Base-by-base conservation (phyloP, 352 stramenopile genomes). In the Peronospora belbahrii region DNA sequence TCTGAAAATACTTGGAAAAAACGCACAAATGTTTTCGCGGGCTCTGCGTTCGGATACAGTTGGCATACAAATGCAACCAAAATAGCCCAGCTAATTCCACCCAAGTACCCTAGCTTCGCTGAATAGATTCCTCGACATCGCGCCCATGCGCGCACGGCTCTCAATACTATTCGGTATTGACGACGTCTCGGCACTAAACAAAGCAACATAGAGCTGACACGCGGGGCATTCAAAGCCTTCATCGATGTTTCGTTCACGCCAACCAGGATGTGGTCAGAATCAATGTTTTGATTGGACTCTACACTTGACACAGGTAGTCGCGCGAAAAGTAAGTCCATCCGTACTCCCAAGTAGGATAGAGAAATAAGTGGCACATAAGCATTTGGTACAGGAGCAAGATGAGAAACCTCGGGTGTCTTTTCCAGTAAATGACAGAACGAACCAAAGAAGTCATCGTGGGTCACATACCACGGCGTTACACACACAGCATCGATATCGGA, bases 51-150 rank as follows among this genome's bases (percentile, higher is more conserved):
- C 30, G 79, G 76, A 52, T 94, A 92, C 50, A 95, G 48, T 60
- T 97, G 88, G 54, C 85, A 98, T 17, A 98, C 81, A 42, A 95
- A 97, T 11, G 91, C 94, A 10, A 97, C 89, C 22, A 99, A 65
- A 41, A 99, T 98, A n/a, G 94, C 92, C 75, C 85, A 98, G 59
- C 98, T 99, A 18, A 99, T 94, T 10, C 96, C 96, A 42, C 96
- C 95, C 17, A 99, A 65, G 56, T 98, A 98, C 2, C 95, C 96
- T 6, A 98, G 69, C 43, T 98, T 96, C 42, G 97, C 97, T 14
- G 83, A 97, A 59, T 99, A 99, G 39, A 99, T 81, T 20, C 96
- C 96, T 32, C 96, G 84, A 41, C 80, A 74, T 34, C 74, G 74
- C 9, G 76, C 79, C 76, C 74, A 91, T n/a, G 74, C 62, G 20